Evolutionary conservation across 768 basidiomycete genomes (phyloP).

Genomic region (Phaeotremella skinneri): DNA sequence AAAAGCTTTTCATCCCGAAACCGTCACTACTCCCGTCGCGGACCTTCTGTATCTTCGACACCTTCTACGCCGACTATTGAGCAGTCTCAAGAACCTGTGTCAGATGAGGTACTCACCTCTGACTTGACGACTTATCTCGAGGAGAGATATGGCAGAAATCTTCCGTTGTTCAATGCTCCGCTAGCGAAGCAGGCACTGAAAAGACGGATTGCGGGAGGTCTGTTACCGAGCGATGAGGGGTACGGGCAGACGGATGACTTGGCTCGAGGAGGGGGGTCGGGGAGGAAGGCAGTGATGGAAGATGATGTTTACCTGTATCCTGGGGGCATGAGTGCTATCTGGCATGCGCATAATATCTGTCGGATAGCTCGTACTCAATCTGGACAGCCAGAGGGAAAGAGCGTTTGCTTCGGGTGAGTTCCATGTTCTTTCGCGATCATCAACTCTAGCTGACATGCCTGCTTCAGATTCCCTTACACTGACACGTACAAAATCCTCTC

Average conservation of each 20-base stretch:
- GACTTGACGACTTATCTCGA: conserved; percentile 79
- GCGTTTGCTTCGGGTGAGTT: conserved; percentile 89
- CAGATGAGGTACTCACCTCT: conserved; percentile 58
- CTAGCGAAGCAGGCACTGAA: conserved; percentile 84
- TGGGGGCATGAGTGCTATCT: conserved; percentile 91
- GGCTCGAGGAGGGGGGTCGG: conserved; percentile 37
- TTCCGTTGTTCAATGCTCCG: conserved; percentile 67
- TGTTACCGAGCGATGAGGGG: conserved; percentile 62
- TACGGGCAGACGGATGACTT: conserved; percentile 45
- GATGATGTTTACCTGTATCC: conserved; percentile 85
- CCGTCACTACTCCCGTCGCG: conserved; percentile 47
- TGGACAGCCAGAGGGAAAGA: conserved; percentile 61
- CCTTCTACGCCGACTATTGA: conserved; percentile 30
- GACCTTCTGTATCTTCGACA: conserved; percentile 35
- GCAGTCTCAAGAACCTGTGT: conserved; percentile 25
- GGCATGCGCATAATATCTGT: conserved; percentile 77
- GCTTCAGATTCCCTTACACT: conserved; percentile 80
- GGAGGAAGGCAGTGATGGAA: conserved; percentile 63
- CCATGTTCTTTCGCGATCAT: neutral
- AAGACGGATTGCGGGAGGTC: conserved; percentile 82
- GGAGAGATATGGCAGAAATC: conserved; percentile 89
- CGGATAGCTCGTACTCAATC: conserved; percentile 54
- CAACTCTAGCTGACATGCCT: neutral
- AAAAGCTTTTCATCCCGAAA: conserved; percentile 42
- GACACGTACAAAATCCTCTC: conserved; percentile 90